A percentile compares a stretch with the other conserved stretches of the same genome.
These are phyloP conservation scores for Bacterosira constricta DNA, from an alignment of 108 stramenopile genomes.

Conservation along the genomic window DNA sequence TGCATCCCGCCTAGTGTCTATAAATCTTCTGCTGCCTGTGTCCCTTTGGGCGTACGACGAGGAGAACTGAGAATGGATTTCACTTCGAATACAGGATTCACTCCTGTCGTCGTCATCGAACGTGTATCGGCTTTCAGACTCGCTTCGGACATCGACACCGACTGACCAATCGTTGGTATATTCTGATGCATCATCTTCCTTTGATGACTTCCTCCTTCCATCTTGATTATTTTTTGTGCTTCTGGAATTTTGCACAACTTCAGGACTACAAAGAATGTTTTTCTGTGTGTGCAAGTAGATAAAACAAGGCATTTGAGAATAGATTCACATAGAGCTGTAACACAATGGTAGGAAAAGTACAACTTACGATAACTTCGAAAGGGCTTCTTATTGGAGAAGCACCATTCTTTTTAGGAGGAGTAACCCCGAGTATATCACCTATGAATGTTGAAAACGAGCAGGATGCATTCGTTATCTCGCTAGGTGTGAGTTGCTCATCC, in stretches of 20 bases:
- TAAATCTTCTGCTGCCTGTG: no score
- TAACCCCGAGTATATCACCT: conserved; percentile 1
- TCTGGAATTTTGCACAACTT: background rate
- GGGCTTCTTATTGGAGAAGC: background rate
- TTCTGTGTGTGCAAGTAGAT: background rate
- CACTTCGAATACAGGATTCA: background rate
- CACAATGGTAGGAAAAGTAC: background rate
- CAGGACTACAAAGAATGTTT: background rate
- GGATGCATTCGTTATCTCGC: background rate
- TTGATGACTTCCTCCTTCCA: background rate
- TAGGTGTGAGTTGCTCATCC: conserved; percentile 1
- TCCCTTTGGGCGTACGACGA: no score
- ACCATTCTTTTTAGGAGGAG: background rate
- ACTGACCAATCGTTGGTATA: background rate
- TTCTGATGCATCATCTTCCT: background rate
- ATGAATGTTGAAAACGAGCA: conserved; percentile 1
- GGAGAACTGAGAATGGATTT: no score
- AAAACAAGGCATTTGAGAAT: background rate
- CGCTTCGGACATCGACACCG: background rate
- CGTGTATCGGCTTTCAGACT: background rate
- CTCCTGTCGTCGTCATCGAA: background rate
- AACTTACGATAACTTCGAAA: background rate
- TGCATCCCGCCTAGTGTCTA: no score
- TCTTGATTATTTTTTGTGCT: background rate
- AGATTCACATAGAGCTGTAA: background rate